A percentile compares a stretch with the other conserved stretches of the same genome.
Evolutionary conservation across 768 basidiomycete genomes (phyloP).

Genomic region (Pulveroboletus ravenelii): DNA sequence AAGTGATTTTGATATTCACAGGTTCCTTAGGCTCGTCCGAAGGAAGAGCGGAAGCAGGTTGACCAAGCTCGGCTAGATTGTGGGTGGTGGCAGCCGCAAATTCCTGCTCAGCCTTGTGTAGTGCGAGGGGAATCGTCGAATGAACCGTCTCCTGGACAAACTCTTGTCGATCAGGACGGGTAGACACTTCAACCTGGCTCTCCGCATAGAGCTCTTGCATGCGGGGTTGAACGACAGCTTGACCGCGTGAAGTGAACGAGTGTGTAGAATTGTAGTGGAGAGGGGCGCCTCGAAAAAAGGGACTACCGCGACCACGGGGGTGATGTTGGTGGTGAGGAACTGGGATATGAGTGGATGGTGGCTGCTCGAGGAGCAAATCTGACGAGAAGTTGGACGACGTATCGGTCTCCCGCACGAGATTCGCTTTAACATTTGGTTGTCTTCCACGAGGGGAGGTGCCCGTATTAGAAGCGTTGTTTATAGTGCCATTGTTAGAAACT

Average conservation of each 20-base stretch:
- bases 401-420: conserved; percentile 23
- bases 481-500: conserved; percentile 34
- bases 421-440: conserved; percentile 28
- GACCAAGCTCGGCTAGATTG: conserved; percentile 17
- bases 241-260: conserved; percentile 35
- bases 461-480: conserved; percentile 33
- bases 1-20: conserved; percentile 50
- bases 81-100: conserved; percentile 14
- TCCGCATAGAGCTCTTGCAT: conserved; percentile 45
- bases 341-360: conserved; percentile 42
- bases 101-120: conserved; percentile 36
- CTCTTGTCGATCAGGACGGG: conserved; percentile 27
- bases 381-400: conserved; percentile 32
- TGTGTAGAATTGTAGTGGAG: conserved; percentile 42
- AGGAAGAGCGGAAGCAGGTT: conserved; percentile 14
- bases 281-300: conserved; percentile 33
- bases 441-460: conserved; percentile 34
- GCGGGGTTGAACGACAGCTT: conserved; percentile 33
- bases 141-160: conserved; percentile 57
- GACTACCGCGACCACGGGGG: conserved; percentile 28
- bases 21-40: conserved; percentile 30
- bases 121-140: conserved; percentile 57
- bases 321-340: conserved; percentile 29
- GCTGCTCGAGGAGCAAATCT: conserved; percentile 38
- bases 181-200: conserved; percentile 30